A percentile compares a stretch with the other conserved stretches of the same genome.
Evolutionary conservation across 495 filamentous ascomycete species (phyloP).

Genomic region (Articulospora tetracladia): DNA sequence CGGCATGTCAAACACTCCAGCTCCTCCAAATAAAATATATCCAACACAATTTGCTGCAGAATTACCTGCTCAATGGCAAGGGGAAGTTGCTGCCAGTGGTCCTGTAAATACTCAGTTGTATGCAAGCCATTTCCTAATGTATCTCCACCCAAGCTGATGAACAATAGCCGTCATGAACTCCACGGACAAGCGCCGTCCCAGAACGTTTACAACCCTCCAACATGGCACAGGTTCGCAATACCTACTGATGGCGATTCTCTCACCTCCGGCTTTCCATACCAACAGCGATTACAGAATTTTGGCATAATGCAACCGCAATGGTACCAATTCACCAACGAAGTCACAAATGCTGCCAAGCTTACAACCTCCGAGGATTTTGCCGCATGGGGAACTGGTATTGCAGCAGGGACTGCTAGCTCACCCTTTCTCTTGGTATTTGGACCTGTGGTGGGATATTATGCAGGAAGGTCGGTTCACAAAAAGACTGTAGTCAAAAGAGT

Average conservation of each 20-base stretch:
- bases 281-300: slow-evolving; percentile 9
- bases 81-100: not conserved
- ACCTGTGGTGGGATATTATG: slow-evolving; percentile 17
- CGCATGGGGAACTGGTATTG: slow-evolving; percentile 20
- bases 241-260: not conserved
- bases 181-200: not conserved
- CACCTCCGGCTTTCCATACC: slow-evolving; percentile 5
- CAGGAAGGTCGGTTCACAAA: slow-evolving; percentile 16
- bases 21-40: not conserved
- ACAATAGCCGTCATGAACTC: slow-evolving; percentile 7
- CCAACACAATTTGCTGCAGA: slow-evolving; percentile 2
- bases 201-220: not conserved
- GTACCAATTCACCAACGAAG: slow-evolving; percentile 18
- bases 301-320: slow-evolving; percentile 15
- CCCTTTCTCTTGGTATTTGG: slow-evolving; percentile 14
- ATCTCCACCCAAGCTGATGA: not conserved
- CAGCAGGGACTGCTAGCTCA: slow-evolving; percentile 11
- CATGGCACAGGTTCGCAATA: slow-evolving; percentile 7
- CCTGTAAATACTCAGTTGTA: slow-evolving; percentile 10
- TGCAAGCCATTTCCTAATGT: not conserved
- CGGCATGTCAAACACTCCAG: not conserved
- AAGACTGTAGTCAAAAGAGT: slow-evolving; percentile 17
- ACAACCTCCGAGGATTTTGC: slow-evolving; percentile 14
- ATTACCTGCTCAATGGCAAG: slow-evolving; percentile 3
- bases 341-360: slow-evolving; percentile 14